phyloP scores from a whole-genome alignment of 371 early-diverging fungal species.

The Apophysomyces sp. region DNA sequence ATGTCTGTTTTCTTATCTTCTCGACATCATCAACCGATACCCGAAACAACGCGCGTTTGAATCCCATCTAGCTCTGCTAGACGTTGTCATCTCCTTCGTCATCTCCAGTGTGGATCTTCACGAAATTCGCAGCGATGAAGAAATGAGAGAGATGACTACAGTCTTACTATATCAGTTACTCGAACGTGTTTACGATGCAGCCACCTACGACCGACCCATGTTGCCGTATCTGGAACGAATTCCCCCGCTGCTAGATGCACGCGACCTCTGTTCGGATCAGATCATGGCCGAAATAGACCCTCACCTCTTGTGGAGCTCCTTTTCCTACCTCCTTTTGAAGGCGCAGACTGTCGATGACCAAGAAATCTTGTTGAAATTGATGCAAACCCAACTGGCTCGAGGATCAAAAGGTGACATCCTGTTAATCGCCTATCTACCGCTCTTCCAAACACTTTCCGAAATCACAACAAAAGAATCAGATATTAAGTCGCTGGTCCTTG shows the following conservation, averaged over 20 bases:
- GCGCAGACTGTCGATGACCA: conserved; percentile 54
- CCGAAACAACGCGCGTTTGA: neutral
- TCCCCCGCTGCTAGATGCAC: conserved; percentile 1
- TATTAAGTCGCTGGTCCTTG: conserved; percentile 15
- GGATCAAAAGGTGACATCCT: conserved; percentile 9
- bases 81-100: neutral
- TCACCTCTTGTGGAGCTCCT: conserved; percentile 36
- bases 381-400: conserved; percentile 14
- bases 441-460: conserved; percentile 55
- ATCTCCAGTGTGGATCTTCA: neutral
- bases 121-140: conserved; percentile 5
- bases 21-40: neutral
- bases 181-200: conserved; percentile 19
- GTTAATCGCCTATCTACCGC: conserved; percentile 49
- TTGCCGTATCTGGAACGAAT: conserved; percentile 19
- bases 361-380: conserved; percentile 26
- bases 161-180: conserved; percentile 21
- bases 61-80: neutral
- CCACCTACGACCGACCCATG: conserved; percentile 8
- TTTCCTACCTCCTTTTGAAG: conserved; percentile 42
- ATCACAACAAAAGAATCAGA: conserved; percentile 2
- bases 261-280: conserved; percentile 6
- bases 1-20: neutral
- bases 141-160: conserved; percentile 11
- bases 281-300: conserved; percentile 6